phyloP scores from a whole-genome alignment of 495 filamentous ascomycete species.

The Immersiella caudata region DNA sequence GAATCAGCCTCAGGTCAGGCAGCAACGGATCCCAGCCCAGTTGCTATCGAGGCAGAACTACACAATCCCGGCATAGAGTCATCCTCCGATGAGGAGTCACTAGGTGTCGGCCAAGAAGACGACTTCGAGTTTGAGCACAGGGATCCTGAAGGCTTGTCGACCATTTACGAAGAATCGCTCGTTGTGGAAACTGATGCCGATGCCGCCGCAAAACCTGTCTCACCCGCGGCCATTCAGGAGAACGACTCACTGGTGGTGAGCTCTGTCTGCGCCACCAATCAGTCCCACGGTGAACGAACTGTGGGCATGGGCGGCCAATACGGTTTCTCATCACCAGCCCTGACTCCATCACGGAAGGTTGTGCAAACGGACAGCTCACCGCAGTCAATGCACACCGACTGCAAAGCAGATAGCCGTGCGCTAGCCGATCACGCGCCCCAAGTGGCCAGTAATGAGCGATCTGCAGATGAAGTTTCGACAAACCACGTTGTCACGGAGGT shows the following conservation, averaged over 20 bases:
- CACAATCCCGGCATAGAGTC: neutral
- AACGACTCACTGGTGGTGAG: neutral
- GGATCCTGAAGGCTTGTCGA: constrained; percentile 36
- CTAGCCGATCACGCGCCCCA: constrained; percentile 5
- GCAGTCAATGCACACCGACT: neutral
- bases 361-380: neutral
- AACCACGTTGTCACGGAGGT: constrained; percentile 23
- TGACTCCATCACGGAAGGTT: neutral
- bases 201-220: neutral
- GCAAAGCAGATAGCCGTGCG: constrained; percentile 2
- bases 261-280: neutral
- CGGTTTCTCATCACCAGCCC: neutral
- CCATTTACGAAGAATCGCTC: constrained; percentile 35
- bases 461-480: constrained; percentile 1
- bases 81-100: neutral
- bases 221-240: neutral
- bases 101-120: neutral
- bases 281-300: neutral
- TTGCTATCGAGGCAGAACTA: neutral
- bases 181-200: constrained; percentile 10
- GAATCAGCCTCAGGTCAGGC: constrained; percentile 23
- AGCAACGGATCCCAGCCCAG: constrained; percentile 21
- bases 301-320: neutral
- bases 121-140: constrained; percentile 20
- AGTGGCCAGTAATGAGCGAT: constrained; percentile 2